A percentile compares a stretch with the other conserved stretches of the same genome.
phyloP scores from a whole-genome alignment of 345 rosid species.

The Populus tremula region DNA sequence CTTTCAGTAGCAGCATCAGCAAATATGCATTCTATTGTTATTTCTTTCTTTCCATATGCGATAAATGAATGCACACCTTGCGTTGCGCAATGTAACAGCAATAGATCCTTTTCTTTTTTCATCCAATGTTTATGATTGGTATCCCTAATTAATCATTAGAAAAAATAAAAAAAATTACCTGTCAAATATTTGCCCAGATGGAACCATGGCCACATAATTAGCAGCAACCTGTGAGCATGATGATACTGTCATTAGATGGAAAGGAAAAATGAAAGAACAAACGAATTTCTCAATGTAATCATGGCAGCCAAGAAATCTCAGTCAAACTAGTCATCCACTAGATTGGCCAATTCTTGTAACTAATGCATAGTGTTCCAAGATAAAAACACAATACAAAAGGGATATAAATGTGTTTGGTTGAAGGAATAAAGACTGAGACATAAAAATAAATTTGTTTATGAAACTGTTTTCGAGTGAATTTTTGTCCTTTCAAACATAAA shows the following conservation, averaged over 20 bases:
- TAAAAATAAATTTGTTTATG: no score
- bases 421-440: no score
- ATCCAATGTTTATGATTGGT: background rate
- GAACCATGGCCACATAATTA: constrained; percentile 93
- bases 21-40: no score
- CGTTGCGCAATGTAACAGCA: no score
- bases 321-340: background rate
- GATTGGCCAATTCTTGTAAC: background rate
- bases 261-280: background rate
- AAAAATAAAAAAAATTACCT: constrained; percentile 40
- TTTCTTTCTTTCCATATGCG: no score
- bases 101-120: background rate
- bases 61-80: no score
- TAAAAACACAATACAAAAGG: no score
- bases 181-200: constrained; percentile 90
- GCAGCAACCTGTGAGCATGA: constrained; percentile 68
- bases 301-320: background rate
- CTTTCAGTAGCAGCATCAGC: no score
- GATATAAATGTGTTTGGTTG: no score
- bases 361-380: no score
- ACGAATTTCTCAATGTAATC: background rate
- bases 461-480: no score
- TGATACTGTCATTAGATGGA: background rate
- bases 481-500: no score
- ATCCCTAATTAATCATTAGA: background rate